Evolutionary conservation across 2,329 filamentous ascomycete species (phyloP).

Genomic region (Penicillium vulpinum): DNA sequence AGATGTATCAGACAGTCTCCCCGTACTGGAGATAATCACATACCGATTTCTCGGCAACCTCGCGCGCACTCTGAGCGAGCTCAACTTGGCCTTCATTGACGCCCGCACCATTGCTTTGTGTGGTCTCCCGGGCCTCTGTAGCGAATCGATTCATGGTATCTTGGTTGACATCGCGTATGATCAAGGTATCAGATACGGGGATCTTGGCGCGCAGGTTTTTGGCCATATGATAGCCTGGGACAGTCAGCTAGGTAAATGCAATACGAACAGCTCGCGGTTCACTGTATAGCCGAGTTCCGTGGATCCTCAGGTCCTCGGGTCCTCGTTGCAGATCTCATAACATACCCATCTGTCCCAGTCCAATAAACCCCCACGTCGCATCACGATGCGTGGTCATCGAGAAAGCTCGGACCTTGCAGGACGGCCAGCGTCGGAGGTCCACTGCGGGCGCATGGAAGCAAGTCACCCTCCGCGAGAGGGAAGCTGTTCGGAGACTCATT

Average conservation of each 20-base stretch:
- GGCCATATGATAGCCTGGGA: constrained; percentile 70
- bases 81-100: constrained; percentile 51
- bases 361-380: constrained; percentile 60
- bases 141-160: constrained; percentile 58
- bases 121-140: constrained; percentile 49
- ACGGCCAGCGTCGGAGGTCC: constrained; percentile 18
- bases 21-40: constrained; percentile 31
- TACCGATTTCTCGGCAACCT: constrained; percentile 68
- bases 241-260: background rate
- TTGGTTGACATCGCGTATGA: constrained; percentile 66
- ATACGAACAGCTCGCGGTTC: background rate
- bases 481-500: constrained; percentile 16
- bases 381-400: constrained; percentile 48
- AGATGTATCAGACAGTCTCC: constrained; percentile 1
- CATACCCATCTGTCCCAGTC: constrained; percentile 62
- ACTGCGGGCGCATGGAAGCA: constrained; percentile 9
- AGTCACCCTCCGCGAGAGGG: constrained; percentile 8
- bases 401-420: constrained; percentile 39
- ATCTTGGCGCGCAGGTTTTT: constrained; percentile 68
- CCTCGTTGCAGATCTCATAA: constrained; percentile 5
- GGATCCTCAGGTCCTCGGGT: background rate
- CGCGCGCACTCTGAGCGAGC: constrained; percentile 58
- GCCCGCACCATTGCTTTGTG: constrained; percentile 27
- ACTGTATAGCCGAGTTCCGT: background rate
- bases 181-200: constrained; percentile 60